phyloP scores from a whole-genome alignment of 306 rosid species.

The Medicago arabica region DNA sequence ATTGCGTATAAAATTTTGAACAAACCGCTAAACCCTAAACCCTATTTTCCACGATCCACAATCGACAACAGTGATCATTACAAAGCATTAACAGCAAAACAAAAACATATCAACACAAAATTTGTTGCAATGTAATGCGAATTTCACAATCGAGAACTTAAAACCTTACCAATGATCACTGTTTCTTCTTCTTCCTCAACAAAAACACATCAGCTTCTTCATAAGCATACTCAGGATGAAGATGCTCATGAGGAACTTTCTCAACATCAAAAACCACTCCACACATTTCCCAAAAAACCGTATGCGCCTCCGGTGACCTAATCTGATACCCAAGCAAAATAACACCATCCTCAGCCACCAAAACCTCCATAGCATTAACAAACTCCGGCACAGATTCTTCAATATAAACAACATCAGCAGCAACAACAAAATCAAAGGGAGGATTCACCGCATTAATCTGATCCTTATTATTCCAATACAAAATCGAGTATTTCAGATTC shows the following conservation, averaged over 20 bases:
- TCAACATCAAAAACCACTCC: constrained; percentile 50
- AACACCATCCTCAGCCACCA: constrained; percentile 63
- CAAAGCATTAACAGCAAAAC: not conserved
- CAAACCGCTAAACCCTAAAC: not conserved
- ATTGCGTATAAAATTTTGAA: not conserved
- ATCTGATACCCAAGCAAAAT: constrained; percentile 83
- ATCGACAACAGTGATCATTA: not conserved
- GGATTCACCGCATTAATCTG: constrained; percentile 68
- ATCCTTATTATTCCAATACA: constrained; percentile 75
- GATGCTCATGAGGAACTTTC: constrained; percentile 68
- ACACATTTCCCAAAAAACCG: constrained; percentile 76
- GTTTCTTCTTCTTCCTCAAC: constrained; percentile 70
- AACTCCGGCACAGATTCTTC: constrained; percentile 70
- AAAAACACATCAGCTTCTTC: constrained; percentile 79
- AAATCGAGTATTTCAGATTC: constrained; percentile 67
- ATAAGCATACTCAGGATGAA: constrained; percentile 78
- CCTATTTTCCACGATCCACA: not conserved
- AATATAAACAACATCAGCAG: constrained; percentile 87
- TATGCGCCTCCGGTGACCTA: constrained; percentile 77
- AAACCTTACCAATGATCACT: constrained; percentile 25
- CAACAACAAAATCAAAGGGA: constrained; percentile 67
- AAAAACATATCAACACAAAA: not conserved
- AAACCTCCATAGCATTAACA: constrained; percentile 67
- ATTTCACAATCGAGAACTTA: not conserved
- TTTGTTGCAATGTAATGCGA: not conserved